These are phyloP conservation scores for Sarocladium kiliense DNA, from an alignment of 2,329 filamentous ascomycete species.

Conservation along the genomic window DNA sequence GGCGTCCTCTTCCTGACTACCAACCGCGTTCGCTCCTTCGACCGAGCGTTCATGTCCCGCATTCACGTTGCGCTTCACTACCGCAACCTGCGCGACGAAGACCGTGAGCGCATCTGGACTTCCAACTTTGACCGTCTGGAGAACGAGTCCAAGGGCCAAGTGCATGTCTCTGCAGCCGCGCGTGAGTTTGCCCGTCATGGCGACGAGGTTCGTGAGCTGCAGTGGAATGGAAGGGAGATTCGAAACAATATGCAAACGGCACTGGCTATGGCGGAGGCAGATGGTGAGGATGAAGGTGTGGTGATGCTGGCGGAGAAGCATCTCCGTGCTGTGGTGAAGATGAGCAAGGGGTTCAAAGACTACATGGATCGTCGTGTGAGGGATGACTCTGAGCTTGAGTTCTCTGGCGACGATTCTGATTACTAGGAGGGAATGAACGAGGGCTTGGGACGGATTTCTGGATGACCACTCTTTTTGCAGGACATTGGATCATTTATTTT, in stretches of 20 bases:
- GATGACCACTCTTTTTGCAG: too few relatives aligned
- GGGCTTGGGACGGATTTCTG: too few relatives aligned
- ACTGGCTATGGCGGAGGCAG: conserved; percentile 37
- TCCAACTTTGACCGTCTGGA: conserved; percentile 41
- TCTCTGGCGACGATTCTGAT: neutral
- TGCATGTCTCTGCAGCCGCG: conserved; percentile 31
- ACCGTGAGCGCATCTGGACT: conserved; percentile 40
- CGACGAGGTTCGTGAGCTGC: conserved; percentile 29
- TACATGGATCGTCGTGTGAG: conserved; percentile 11
- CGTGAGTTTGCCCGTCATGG: conserved; percentile 33
- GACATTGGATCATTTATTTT: too few relatives aligned
- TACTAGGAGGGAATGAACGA: neutral
- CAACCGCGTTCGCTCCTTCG: conserved; percentile 42
- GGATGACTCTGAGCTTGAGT: neutral
- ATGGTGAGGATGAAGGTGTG: conserved; percentile 29
- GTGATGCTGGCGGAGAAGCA: conserved; percentile 26
- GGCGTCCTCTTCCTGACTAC: conserved; percentile 47
- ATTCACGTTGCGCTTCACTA: conserved; percentile 47
- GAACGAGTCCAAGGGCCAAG: conserved; percentile 31
- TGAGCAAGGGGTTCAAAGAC: conserved; percentile 28
- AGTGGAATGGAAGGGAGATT: conserved; percentile 39
- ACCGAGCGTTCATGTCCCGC: conserved; percentile 42
- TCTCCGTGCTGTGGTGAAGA: conserved; percentile 28
- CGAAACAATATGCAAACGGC: conserved; percentile 40
- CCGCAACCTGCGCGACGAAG: conserved; percentile 31